phyloP scores from a whole-genome alignment of 2,329 filamentous ascomycete genomes.

The Ceratocystis variospora region DNA sequence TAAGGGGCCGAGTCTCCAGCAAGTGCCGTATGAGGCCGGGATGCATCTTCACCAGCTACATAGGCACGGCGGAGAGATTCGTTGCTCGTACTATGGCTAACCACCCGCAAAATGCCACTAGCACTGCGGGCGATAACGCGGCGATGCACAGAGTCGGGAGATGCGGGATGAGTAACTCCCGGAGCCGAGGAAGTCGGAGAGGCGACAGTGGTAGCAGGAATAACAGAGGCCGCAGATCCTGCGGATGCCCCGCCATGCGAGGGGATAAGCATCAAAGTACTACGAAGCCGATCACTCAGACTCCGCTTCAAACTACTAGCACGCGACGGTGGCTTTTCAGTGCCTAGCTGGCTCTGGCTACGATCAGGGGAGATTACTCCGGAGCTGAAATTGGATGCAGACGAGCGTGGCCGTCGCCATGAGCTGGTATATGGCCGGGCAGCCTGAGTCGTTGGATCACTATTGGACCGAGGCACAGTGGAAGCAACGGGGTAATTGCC shows the following conservation, averaged over 20 bases:
- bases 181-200: background rate
- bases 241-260: slow-evolving; percentile 31
- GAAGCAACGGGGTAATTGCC: slow-evolving; percentile 8
- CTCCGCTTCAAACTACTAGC: slow-evolving; percentile 37
- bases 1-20: background rate
- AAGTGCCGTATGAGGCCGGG: slow-evolving; percentile 27
- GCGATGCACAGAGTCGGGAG: slow-evolving; percentile 32
- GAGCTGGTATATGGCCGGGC: slow-evolving; percentile 10
- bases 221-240: slow-evolving; percentile 18
- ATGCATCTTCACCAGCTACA: slow-evolving; percentile 18
- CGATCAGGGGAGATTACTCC: slow-evolving; percentile 5
- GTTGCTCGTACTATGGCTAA: slow-evolving; percentile 38
- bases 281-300: slow-evolving; percentile 40
- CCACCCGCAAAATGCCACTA: slow-evolving; percentile 47
- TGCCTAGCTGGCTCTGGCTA: slow-evolving; percentile 6
- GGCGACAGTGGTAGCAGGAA: slow-evolving; percentile 22
- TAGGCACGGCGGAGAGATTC: slow-evolving; percentile 29
- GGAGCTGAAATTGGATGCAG: slow-evolving; percentile 28
- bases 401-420: slow-evolving; percentile 12
- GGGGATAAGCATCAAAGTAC: slow-evolving; percentile 48
- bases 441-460: slow-evolving; percentile 7
- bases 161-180: background rate
- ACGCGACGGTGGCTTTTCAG: slow-evolving; percentile 14
- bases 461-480: slow-evolving; percentile 11
- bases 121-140: slow-evolving; percentile 45